A percentile compares a stretch with the other conserved stretches of the same genome.
Evolutionary conservation across 139 green algal species (phyloP).

Genomic region (Zygnema cylindricum): DNA sequence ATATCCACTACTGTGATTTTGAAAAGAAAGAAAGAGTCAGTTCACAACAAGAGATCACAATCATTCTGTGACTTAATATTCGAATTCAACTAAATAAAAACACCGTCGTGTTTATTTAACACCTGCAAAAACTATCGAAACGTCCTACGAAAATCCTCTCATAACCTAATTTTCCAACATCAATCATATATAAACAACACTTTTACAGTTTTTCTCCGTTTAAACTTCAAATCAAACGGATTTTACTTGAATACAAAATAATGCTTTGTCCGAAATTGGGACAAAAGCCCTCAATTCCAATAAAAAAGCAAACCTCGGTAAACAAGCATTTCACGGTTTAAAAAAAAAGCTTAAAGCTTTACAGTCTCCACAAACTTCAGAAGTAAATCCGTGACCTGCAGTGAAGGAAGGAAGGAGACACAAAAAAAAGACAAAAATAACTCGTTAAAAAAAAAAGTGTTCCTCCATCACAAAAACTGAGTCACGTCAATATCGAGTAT

Average conservation of each 20-base stretch:
- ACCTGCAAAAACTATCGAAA: too few relatives aligned
- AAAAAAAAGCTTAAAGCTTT: slow-evolving; percentile 12
- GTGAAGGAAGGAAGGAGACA: slow-evolving; percentile 6
- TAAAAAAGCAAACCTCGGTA: neutral
- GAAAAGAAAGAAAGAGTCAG: too few relatives aligned
- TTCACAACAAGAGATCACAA: too few relatives aligned
- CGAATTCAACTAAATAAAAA: too few relatives aligned
- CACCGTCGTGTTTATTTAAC: too few relatives aligned
- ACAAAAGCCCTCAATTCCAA: neutral
- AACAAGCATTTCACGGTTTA: neutral
- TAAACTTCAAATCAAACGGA: neutral
- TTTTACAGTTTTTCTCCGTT: neutral
- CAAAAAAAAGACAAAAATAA: neutral
- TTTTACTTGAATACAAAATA: neutral
- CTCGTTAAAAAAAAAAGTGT: neutral
- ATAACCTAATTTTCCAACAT: neutral
- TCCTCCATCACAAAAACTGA: too few relatives aligned
- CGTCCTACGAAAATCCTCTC: too few relatives aligned
- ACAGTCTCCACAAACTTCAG: slow-evolving; percentile 49
- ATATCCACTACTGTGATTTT: too few relatives aligned
- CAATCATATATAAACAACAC: neutral
- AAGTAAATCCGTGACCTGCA: slow-evolving; percentile 47
- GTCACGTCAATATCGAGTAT: too few relatives aligned
- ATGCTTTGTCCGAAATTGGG: neutral
- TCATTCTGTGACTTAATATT: too few relatives aligned